Evolutionary conservation across 495 filamentous ascomycete species (phyloP), one percentile per base, ranked within the genome.

Genomic region (Parmelia sp.): DNA sequence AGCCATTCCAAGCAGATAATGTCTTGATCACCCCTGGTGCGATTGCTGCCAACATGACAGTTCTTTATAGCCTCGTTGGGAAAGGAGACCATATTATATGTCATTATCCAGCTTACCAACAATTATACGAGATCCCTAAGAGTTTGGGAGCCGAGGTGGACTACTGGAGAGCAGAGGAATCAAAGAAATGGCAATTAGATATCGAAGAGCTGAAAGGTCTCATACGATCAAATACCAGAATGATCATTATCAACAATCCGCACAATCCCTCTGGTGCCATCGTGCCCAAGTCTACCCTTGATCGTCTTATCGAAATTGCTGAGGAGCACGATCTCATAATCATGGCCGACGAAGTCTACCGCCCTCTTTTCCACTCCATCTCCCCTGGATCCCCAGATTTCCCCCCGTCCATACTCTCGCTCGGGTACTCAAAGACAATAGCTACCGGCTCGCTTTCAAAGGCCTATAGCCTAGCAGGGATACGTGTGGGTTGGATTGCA

Each of bases 71-170:
- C 0, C 77, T 95, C 29, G 72, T 94, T 3, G 86, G 86, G 0
- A 87, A 88, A 0, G 91, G 89, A 3, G 90, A 96, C 65, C 92
- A 96, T 79, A 89, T 95, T 36, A 84, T 96, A 60, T 95, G 90
- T 70, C 89, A 96, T 61, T 88, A 91, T 69, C 92, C 92, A 4
- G 94, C 91, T 29, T 96, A 96, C 72, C 89, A 94, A 70, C 91
- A 96, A 69, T 82, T 96, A 0, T 96, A 93, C 69, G 78, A 83
- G 17, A 83, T 95, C 1, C 89, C 92, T 1, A 82, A 77, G 63
- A 89, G 86, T 39, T 76, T 96, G 4, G 92, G 91, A 0, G 91
- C 92, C 1, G 84, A 91, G 63, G 90, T 96, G 6, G 86, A 85
- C 57, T 70, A 92, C 29, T 96, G 91, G 92, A 84, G 85, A 72